Conservation (phyloP, 768 basidiomycete species). For the Rhizopogon vesiculosus region DNA sequence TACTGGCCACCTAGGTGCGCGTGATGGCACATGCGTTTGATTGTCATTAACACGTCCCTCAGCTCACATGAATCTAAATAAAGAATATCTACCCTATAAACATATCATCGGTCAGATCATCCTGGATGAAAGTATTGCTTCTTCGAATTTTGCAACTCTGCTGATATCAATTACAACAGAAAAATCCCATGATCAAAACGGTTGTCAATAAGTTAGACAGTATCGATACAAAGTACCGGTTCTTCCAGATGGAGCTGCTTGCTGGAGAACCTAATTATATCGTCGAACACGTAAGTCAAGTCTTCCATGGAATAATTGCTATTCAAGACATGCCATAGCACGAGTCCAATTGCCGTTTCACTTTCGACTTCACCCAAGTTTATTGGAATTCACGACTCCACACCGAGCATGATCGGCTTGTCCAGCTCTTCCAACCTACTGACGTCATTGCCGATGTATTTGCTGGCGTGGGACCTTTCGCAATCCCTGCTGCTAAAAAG, state of each 20-base stretch:
- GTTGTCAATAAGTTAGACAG: constrained; percentile 93
- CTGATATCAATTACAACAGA: constrained; percentile 42
- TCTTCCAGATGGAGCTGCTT: constrained; percentile 95
- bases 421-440: constrained; percentile 62
- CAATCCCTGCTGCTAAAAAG: constrained; percentile 88
- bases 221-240: constrained; percentile 83
- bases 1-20: constrained; percentile 85
- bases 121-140: constrained; percentile 62
- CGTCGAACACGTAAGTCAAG: constrained; percentile 68
- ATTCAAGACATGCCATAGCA: constrained; percentile 37
- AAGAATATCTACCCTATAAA: constrained; percentile 90
- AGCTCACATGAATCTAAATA: constrained; percentile 92
- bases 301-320: constrained; percentile 1
- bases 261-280: constrained; percentile 87
- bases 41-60: constrained; percentile 1
- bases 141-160: neutral
- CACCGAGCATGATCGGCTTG: constrained; percentile 85
- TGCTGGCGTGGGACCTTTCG: constrained; percentile 97
- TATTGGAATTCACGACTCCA: constrained; percentile 98
- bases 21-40: neutral
- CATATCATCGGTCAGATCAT: constrained; percentile 88
- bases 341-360: constrained; percentile 84
- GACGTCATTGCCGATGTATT: constrained; percentile 92
- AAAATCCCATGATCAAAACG: constrained; percentile 78
- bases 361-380: constrained; percentile 91